Conservation (phyloP, 768 basidiomycete genomes). For the Lactifluus subvellereus region DNA sequence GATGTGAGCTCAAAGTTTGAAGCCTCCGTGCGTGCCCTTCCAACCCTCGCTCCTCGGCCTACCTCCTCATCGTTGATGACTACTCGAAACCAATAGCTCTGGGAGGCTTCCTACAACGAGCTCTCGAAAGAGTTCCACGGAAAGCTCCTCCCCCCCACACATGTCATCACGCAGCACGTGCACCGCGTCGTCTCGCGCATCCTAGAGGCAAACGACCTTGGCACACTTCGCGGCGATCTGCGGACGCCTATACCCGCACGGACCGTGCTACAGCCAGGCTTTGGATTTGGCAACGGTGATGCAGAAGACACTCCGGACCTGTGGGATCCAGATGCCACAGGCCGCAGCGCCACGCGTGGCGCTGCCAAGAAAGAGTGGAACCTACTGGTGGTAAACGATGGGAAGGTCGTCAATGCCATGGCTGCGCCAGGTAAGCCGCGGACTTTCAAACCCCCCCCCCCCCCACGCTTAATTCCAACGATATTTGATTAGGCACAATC, state of each 20-base stretch:
- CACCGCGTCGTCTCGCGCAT: slow-evolving; percentile 62
- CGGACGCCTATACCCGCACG: slow-evolving; percentile 26
- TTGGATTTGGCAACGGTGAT: slow-evolving; percentile 9
- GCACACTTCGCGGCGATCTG: slow-evolving; percentile 41
- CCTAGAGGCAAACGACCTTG: slow-evolving; percentile 66
- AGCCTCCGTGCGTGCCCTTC: slow-evolving; percentile 38
- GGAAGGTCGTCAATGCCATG: slow-evolving; percentile 67
- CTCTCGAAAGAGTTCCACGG: slow-evolving; percentile 47
- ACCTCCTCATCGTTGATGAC: background rate
- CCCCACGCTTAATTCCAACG: background rate
- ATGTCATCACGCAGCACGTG: slow-evolving; percentile 64
- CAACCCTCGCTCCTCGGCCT: background rate
- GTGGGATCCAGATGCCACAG: slow-evolving; percentile 28
- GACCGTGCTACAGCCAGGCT: slow-evolving; percentile 23
- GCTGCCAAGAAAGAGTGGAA: slow-evolving; percentile 45
- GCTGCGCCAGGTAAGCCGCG: slow-evolving; percentile 54
- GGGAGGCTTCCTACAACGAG: slow-evolving; percentile 37
- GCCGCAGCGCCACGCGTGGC: background rate
- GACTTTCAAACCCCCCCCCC: background rate
- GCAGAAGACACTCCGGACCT: slow-evolving; percentile 2
- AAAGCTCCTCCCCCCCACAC: slow-evolving; percentile 57
- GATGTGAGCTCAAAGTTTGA: slow-evolving; percentile 58
- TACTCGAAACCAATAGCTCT: slow-evolving; percentile 34
- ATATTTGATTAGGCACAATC: slow-evolving; percentile 52
- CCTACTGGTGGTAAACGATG: slow-evolving; percentile 73